Evolutionary conservation across 768 basidiomycete species (phyloP), one percentile per base, ranked within the genome.

Genomic region (button mushroom (Agaricus bisporus)): DNA sequence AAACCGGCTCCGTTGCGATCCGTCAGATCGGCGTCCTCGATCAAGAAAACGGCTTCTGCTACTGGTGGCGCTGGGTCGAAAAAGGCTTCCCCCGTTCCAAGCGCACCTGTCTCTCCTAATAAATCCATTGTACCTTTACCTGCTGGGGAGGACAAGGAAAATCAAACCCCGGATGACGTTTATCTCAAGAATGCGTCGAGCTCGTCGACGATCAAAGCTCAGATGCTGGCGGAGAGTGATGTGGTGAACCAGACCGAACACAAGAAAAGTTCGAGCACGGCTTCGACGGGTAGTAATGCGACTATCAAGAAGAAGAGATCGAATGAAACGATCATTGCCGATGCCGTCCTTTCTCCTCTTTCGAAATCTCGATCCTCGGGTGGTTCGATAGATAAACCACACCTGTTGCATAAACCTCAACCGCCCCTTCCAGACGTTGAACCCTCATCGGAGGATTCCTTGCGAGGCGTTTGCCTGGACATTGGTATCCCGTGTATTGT

Each of bases 401-500:
- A 20, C 41, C 54, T 5, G 1, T 25, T 53, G 14, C 25, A 53
- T 41, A 53, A 53, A 26, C 56, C 48, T 17, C 47, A 58, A 1
- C 51, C 54, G 2, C 53, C 59, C 17, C 56, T 59, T 20, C 42
- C 57, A 11, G 32, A 32, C 6, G 55, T 59, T 28, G 60, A 63
- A 38, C 56, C n/a, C n/a, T n/a, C 58, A 47, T 58, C 41, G n/a
- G 49, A 51, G 29, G 50, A 17, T 41, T 52, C 53, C 0, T 80
- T 82, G 10, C 72, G 72, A 17, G 91, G 91, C 1, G 82, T 85
- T 2, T 88, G 83, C 10, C 79, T 95, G 35, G 86, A 89, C 35
- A 83, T 93, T 25, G 91, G 91, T 8, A 94, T 94, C 32, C 90
- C 92, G 0, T 94, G 92, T 70, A 91, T 94, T 65, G 87, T 94